Percentiles rank a stretch among this genome's conserved stretches.
These are phyloP conservation scores for Gremmenia infestans DNA, from an alignment of 2,329 filamentous ascomycete species.

Conservation along the genomic window DNA sequence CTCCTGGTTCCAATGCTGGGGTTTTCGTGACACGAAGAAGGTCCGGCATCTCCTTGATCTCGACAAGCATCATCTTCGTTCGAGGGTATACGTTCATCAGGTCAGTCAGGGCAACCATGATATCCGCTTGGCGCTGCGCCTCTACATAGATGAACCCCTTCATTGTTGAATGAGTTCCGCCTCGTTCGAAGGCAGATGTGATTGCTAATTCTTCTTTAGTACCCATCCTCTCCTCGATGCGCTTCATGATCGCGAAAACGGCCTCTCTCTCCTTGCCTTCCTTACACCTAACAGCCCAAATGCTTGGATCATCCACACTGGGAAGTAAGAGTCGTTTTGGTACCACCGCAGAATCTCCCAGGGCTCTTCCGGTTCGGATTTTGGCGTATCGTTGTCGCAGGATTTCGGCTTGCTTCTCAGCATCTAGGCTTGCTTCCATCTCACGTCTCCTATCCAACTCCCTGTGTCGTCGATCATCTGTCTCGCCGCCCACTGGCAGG, in stretches of 20 bases:
- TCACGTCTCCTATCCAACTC: slow-evolving; percentile 92
- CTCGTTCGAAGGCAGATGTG: slow-evolving; percentile 87
- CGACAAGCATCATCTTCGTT: slow-evolving; percentile 79
- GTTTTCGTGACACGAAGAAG: slow-evolving; percentile 87
- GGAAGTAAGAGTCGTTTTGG: slow-evolving; percentile 84
- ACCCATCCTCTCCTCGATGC: slow-evolving; percentile 72
- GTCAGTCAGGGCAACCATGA: slow-evolving; percentile 74
- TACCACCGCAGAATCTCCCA: slow-evolving; percentile 68
- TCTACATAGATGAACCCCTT: slow-evolving; percentile 95
- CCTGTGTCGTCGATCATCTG: slow-evolving; percentile 87
- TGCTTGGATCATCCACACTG: slow-evolving; percentile 90
- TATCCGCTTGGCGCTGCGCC: slow-evolving; percentile 80
- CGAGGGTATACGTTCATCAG: slow-evolving; percentile 88
- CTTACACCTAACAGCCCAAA: slow-evolving; percentile 90
- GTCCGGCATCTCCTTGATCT: slow-evolving; percentile 97
- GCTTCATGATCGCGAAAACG: slow-evolving; percentile 80
- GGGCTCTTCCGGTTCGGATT: slow-evolving; percentile 61
- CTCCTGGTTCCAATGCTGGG: slow-evolving; percentile 76
- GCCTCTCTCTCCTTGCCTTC: slow-evolving; percentile 94
- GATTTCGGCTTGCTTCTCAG: slow-evolving; percentile 85
- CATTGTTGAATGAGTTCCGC: slow-evolving; percentile 72
- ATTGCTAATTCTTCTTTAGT: slow-evolving; percentile 80
- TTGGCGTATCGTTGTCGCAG: slow-evolving; percentile 84
- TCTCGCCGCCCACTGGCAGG: slow-evolving; percentile 64
- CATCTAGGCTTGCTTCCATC: slow-evolving; percentile 80